Base-by-base conservation (phyloP, 768 basidiomycete genomes). In the Saitozyma sp. region DNA sequence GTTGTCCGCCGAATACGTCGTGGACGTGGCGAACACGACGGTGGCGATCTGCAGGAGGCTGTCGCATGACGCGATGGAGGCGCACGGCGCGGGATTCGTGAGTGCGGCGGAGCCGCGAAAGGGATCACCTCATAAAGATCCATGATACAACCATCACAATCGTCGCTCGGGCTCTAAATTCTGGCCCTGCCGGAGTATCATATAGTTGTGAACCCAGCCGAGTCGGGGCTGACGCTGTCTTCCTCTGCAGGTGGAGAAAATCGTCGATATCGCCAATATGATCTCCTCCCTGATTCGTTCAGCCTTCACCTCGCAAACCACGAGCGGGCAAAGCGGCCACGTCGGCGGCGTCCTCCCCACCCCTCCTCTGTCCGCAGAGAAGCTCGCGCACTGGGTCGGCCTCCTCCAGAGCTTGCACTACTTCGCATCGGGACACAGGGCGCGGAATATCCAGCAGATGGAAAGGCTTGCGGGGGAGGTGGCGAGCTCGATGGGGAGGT, bases 31-130 rank as follows among this genome's bases (percentile, higher is more conserved):
- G 11, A 38, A 37, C 8, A 57, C 61, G 29, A 67, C 67, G 2
- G 67, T 68, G 16, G 60, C 52, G 37, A 70, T 69, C 7, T 70
- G 68, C 56, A 41, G 58, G 29, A 55, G 54, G 8, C 54, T 71
- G 29, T 58, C 53, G 3, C 16, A 52, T n/a, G 37, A 42, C 6
- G 52, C 66, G 0, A 66, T 74, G 61, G 72, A 74, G 50, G 67
- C 65, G 9, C 72, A 74, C 56, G 72, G 72, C 2, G 60, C 56
- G 11, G 72, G 72, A 9, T 74, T 72, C 51, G 70, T 72, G 59
- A 66, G 70, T 67, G 37, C 6, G 29, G 29, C 29, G 29, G 29
- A 5, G 29, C 29, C 29, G 29, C 29, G 29, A 29, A 29, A 2
- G 29, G 29, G 8, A 13, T 45, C 11, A n/a, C 13, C 16, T 16